Conservation (phyloP, 805 yeast genomes). For the Candida germanica region DNA sequence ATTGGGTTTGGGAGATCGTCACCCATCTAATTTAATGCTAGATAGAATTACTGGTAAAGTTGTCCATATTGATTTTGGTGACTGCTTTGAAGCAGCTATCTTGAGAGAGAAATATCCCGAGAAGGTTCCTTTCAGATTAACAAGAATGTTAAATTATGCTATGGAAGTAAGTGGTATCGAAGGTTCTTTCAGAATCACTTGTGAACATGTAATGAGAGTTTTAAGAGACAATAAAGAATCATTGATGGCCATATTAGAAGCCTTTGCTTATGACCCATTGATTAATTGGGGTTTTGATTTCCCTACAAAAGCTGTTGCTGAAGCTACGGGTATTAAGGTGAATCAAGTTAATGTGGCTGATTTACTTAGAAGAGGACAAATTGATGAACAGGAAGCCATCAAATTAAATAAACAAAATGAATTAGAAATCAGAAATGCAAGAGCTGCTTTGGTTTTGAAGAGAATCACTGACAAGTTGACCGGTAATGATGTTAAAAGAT, state of each 20-base stretch:
- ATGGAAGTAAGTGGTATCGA: slow-evolving; percentile 99
- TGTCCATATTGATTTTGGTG: slow-evolving; percentile 97
- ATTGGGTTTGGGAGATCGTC: slow-evolving; percentile 95
- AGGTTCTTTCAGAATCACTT: slow-evolving; percentile 93
- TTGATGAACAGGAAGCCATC: slow-evolving; percentile 74
- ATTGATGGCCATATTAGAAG: slow-evolving; percentile 95
- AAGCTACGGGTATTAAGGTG: slow-evolving; percentile 66
- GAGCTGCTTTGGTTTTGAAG: slow-evolving; percentile 86
- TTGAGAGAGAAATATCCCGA: slow-evolving; percentile 96
- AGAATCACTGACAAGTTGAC: slow-evolving; percentile 89
- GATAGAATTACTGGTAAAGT: slow-evolving; percentile 94
- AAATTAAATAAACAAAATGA: slow-evolving; percentile 68
- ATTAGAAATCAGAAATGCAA: slow-evolving; percentile 72
- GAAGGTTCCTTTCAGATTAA: slow-evolving; percentile 93
- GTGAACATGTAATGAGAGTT: slow-evolving; percentile 96
- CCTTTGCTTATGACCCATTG: slow-evolving; percentile 97
- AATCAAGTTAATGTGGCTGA: slow-evolving; percentile 71
- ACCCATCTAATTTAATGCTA: slow-evolving; percentile 94
- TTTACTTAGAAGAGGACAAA: slow-evolving; percentile 65
- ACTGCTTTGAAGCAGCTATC: slow-evolving; percentile 97
- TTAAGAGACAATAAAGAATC: slow-evolving; percentile 93
- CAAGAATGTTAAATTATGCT: slow-evolving; percentile 95
- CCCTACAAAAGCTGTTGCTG: slow-evolving; percentile 75
- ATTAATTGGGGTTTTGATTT: slow-evolving; percentile 98
- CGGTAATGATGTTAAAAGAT: slow-evolving; percentile 85